These are phyloP conservation scores for Neotropicomus parvogracilis DNA, from an alignment of 1,284 basidiomycete genomes.

Conservation along the genomic window DNA sequence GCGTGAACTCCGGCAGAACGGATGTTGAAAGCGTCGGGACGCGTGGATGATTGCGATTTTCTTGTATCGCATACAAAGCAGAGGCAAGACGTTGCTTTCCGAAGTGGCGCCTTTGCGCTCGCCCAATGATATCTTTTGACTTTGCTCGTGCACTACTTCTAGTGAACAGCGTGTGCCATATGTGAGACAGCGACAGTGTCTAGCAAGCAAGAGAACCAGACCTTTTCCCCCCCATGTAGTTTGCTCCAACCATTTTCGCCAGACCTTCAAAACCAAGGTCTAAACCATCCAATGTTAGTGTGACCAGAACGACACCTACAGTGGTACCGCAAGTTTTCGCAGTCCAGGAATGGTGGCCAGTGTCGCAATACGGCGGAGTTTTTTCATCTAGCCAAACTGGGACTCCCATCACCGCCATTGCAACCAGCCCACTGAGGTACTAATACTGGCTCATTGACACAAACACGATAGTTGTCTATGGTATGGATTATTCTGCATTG, in stretches of 20 bases:
- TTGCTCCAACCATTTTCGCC: conserved; percentile 29
- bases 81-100: conserved; percentile 32
- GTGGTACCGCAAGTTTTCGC: too few species aligned
- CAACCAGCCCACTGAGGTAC: too few species aligned
- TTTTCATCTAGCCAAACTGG: too few species aligned
- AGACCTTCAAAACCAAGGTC: neutral
- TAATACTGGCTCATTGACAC: neutral
- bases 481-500: conserved; percentile 5
- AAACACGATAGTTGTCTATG: conserved; percentile 10
- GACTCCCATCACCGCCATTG: too few species aligned
- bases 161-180: neutral
- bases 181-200: neutral
- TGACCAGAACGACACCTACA: neutral
- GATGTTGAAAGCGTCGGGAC: conserved; percentile 10
- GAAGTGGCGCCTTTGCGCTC: conserved; percentile 28
- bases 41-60: conserved; percentile 4
- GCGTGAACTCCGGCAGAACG: conserved; percentile 19
- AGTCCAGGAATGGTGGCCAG: too few species aligned
- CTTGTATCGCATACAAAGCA: conserved; percentile 21
- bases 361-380: too few species aligned
- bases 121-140: conserved; percentile 28
- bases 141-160: conserved; percentile 26
- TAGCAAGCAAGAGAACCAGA: conserved; percentile 7
- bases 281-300: neutral
- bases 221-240: conserved; percentile 36